Base-by-base conservation (phyloP, 768 basidiomycete genomes). In the Boletus subcaerulescens region DNA sequence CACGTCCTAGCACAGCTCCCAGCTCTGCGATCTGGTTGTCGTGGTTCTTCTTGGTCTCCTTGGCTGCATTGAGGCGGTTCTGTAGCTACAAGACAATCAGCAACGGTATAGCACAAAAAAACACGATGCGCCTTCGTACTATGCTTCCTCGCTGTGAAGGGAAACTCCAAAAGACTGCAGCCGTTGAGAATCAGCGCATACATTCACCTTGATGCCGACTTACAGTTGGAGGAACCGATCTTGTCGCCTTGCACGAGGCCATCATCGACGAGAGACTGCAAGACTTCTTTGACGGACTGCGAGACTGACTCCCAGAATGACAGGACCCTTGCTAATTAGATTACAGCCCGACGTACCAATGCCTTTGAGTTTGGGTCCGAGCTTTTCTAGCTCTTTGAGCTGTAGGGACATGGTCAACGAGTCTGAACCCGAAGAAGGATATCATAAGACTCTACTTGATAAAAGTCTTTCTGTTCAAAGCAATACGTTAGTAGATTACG, bases 141-240 rank as follows among this genome's bases (percentile, higher is more conserved):
- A 85, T 77, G 9, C 87, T 82, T 5, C 93, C 93, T 44, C 84
- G 82, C 55, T 94, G 91, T 1, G 91, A 93, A 15, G 93, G 93
- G 68, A 97, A 96, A 64, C 91, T 91, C 94, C 94, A 97, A 70
- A 91, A 96, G 73, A 95, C 93, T 95, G 20, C 33, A 33, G 18
- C 15, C 18, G 2, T 44, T 45, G 41, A 59, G 55, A 44, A 50
- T 52, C 41, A 51, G 51, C 65, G 69, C 59, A 70, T 65, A 62
- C 52, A 65, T 47, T 17, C 56, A 52, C 43, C 53, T 47, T 29
- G 8, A 1, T 56, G 43, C 10, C 17, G 18, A 72, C 87, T 62
- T 67, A 93, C 94, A 97, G 67, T 96, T 97, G 4, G 91, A 92
- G 10, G 93, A 89, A 32, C 94, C 94, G 53, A 96, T 94, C 73